Evolutionary conservation across 441 rosid genomes (phyloP).

Genomic region (Oxalis stricta): DNA sequence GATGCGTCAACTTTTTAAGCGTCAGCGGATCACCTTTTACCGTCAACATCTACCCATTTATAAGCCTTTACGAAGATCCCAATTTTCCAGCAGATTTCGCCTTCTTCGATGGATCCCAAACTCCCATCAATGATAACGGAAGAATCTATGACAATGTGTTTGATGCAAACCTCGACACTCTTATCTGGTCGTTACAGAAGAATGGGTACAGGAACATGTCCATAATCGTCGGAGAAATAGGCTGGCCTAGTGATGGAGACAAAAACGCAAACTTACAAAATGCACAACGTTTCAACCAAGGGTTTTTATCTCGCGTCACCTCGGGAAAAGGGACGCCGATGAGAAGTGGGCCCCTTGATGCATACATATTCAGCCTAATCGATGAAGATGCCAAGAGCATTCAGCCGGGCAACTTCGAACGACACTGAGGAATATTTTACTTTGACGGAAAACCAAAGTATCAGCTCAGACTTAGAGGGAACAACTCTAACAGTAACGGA

Average conservation of each 20-base stretch:
- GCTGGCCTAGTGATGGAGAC: conserved; percentile 60
- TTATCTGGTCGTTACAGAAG: conserved; percentile 40
- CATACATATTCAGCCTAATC: conserved; percentile 41
- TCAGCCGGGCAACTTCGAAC: conserved; percentile 47
- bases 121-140: conserved; percentile 26
- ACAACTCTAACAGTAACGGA: conserved; percentile 13
- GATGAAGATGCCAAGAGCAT: conserved; percentile 62
- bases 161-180: conserved; percentile 43
- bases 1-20: conserved; percentile 30
- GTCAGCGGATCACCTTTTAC: conserved; percentile 38
- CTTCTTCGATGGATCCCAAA: conserved; percentile 31
- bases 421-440: conserved; percentile 48
- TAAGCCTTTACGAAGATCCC: conserved; percentile 36
- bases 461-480: conserved; percentile 19
- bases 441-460: conserved; percentile 43
- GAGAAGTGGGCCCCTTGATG: conserved; percentile 35
- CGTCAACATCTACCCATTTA: conserved; percentile 46
- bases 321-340: conserved; percentile 45
- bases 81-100: conserved; percentile 40
- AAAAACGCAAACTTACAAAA: conserved; percentile 25
- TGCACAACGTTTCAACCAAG: conserved; percentile 38
- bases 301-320: conserved; percentile 26
- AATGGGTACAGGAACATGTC: conserved; percentile 30
- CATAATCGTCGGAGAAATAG: conserved; percentile 40
- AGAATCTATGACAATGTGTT: conserved; percentile 37